Percentiles rank a stretch among this genome's conserved stretches.
phyloP scores from a whole-genome alignment of 257 asterid genomes.

The Gentiana straminea region DNA sequence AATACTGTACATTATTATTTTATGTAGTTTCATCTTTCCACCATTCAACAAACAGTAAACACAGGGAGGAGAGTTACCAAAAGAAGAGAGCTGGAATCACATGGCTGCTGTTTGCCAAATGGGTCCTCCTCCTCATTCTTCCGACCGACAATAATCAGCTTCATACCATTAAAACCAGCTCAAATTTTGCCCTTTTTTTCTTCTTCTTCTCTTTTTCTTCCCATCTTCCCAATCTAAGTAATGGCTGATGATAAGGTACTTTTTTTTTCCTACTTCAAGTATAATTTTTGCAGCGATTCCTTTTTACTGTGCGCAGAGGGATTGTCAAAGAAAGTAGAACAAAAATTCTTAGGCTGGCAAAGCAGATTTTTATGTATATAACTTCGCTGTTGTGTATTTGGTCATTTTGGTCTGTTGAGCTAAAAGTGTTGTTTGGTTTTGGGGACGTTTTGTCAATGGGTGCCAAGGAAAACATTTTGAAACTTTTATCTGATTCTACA shows the following conservation, averaged over 20 bases:
- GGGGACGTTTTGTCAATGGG: background rate
- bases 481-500: background rate
- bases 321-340: too few species aligned
- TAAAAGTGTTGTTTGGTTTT: background rate
- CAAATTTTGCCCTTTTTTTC: constrained; percentile 12
- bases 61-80: constrained; percentile 3
- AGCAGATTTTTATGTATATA: background rate
- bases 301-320: too few species aligned
- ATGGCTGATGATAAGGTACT: constrained; percentile 18
- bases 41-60: too few species aligned
- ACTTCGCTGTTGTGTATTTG: constrained; percentile 20
- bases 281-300: too few species aligned
- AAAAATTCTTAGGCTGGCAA: too few species aligned
- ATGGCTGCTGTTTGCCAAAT: constrained; percentile 61
- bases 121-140: constrained; percentile 35
- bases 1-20: too few species aligned
- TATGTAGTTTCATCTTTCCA: too few species aligned
- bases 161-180: constrained; percentile 25
- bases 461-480: background rate
- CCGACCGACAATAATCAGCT: constrained; percentile 54
- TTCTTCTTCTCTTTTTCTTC: constrained; percentile 9
- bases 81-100: constrained; percentile 50
- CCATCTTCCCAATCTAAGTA: constrained; percentile 8
- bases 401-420: background rate
- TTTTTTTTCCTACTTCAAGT: background rate